Conservation (phyloP, 352 stramenopile species). For the Thalassiosira oceanica region DNA sequence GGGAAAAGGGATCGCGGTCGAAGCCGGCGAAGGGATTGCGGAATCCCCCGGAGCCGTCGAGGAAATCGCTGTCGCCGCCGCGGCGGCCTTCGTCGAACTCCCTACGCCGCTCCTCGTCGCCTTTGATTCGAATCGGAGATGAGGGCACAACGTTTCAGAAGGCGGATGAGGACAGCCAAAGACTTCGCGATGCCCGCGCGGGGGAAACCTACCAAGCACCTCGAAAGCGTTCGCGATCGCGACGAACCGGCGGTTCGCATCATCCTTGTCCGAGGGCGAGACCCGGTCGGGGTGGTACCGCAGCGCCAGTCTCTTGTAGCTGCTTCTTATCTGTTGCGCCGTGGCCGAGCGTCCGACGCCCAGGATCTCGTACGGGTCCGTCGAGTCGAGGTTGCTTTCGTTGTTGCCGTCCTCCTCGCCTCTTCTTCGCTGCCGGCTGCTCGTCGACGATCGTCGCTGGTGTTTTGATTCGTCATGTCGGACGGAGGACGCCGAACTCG, state of each 20-base stretch:
- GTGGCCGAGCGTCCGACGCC: conserved; percentile 53
- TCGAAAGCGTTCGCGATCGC: conserved; percentile 77
- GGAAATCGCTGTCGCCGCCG: background rate
- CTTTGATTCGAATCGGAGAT: too few species aligned
- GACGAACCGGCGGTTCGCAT: conserved; percentile 48
- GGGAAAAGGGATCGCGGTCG: conserved; percentile 41
- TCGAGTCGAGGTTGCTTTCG: conserved; percentile 40
- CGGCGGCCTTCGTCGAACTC: conserved; percentile 50
- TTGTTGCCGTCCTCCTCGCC: too few species aligned
- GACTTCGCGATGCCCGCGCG: too few species aligned
- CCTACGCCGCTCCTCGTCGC: conserved; percentile 40
- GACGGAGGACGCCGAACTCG: too few species aligned
- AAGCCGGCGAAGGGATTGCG: conserved; percentile 3
- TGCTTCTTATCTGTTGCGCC: conserved; percentile 63
- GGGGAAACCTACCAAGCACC: too few species aligned
- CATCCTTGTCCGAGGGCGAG: conserved; percentile 17
- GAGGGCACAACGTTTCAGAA: too few species aligned
- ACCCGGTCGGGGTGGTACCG: conserved; percentile 68
- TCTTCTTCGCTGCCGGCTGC: too few species aligned
- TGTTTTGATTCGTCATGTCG: background rate
- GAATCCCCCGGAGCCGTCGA: background rate
- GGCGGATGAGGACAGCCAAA: too few species aligned
- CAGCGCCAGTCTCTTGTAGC: conserved; percentile 73
- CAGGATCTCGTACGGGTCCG: conserved; percentile 63
- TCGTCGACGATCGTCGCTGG: too few species aligned